These are phyloP conservation scores for Cutaneotrichosporon cutaneum DNA, from an alignment of 1,284 basidiomycete species.

Conservation along the genomic window DNA sequence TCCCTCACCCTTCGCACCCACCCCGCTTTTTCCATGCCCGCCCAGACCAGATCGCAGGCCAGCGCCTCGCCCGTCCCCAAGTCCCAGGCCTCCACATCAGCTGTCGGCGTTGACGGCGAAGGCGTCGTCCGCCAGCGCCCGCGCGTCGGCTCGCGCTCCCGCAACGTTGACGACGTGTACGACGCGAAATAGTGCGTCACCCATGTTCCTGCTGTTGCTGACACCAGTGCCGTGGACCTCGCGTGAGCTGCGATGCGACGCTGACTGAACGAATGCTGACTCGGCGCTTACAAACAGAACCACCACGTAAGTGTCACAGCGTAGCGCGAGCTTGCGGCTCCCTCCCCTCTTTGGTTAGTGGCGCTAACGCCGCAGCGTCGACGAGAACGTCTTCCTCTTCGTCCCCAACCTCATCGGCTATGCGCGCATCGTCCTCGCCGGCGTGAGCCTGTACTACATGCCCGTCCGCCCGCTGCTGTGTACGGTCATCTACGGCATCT, in stretches of 20 bases:
- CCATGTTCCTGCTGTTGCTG: conserved; percentile 5
- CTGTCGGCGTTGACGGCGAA: too few relatives aligned
- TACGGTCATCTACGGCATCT: conserved; percentile 85
- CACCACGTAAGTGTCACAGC: conserved; percentile 71
- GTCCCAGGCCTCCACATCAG: too few relatives aligned
- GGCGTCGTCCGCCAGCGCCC: conserved; percentile 23
- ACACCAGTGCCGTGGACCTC: conserved; percentile 46
- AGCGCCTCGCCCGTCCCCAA: too few relatives aligned
- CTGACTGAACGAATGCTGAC: conserved; percentile 14
- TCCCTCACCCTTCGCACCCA: not conserved
- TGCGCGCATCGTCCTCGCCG: conserved; percentile 85
- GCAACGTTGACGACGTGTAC: conserved; percentile 47
- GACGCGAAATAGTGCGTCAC: conserved; percentile 52
- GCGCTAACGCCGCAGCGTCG: conserved; percentile 27
- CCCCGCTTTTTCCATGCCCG: not conserved
- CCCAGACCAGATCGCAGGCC: not conserved
- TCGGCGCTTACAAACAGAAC: conserved; percentile 15
- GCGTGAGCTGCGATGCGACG: conserved; percentile 37
- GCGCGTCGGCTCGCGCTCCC: conserved; percentile 39
- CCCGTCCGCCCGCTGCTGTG: conserved; percentile 88
- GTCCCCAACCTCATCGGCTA: conserved; percentile 97
- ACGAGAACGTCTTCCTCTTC: conserved; percentile 92
- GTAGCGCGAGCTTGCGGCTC: conserved; percentile 43
- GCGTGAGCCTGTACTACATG: conserved; percentile 88
- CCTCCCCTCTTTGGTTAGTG: conserved; percentile 67